A percentile compares a stretch with the other conserved stretches of the same genome.
Evolutionary conservation across 202 grass and related monocot species (phyloP).

Genomic region (Setaria viridis): DNA sequence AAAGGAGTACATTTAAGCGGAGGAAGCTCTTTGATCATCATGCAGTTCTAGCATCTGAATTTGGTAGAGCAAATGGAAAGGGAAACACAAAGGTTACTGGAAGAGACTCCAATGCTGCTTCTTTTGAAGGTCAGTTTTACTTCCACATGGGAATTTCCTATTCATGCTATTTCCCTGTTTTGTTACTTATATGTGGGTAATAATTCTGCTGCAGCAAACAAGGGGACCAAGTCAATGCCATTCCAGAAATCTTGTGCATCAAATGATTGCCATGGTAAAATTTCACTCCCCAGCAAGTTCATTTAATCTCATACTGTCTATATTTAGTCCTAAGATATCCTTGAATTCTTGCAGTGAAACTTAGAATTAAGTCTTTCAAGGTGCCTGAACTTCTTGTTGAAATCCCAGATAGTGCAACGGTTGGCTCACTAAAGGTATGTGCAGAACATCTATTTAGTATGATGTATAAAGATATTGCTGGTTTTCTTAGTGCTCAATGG

Average conservation of each 20-base stretch:
- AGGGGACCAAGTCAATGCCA: slow-evolving; percentile 51
- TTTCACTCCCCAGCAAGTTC: not conserved
- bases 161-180: slow-evolving; percentile 26
- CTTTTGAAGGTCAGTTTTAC: not conserved
- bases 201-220: slow-evolving; percentile 61
- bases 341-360: slow-evolving; percentile 69
- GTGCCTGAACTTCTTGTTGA: slow-evolving; percentile 96
- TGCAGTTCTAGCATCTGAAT: too few species aligned
- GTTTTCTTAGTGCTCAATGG: not conserved
- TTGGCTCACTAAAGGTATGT: slow-evolving; percentile 90
- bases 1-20: too few species aligned
- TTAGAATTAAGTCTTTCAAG: slow-evolving; percentile 94
- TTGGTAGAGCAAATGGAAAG: too few species aligned
- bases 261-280: slow-evolving; percentile 61
- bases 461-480: not conserved
- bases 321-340: slow-evolving; percentile 22
- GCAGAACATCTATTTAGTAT: slow-evolving; percentile 18
- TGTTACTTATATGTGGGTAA: slow-evolving; percentile 42
- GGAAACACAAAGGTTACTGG: too few species aligned
- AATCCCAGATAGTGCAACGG: slow-evolving; percentile 88
- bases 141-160: slow-evolving; percentile 19
- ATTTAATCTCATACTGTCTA: slow-evolving; percentile 19
- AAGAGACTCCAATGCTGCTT: too few species aligned
- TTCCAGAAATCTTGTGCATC: slow-evolving; percentile 60
- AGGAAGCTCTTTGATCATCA: too few species aligned